Evolutionary conservation across 345 rosid genomes (phyloP).

Genomic region (Euphorbia lathyris): DNA sequence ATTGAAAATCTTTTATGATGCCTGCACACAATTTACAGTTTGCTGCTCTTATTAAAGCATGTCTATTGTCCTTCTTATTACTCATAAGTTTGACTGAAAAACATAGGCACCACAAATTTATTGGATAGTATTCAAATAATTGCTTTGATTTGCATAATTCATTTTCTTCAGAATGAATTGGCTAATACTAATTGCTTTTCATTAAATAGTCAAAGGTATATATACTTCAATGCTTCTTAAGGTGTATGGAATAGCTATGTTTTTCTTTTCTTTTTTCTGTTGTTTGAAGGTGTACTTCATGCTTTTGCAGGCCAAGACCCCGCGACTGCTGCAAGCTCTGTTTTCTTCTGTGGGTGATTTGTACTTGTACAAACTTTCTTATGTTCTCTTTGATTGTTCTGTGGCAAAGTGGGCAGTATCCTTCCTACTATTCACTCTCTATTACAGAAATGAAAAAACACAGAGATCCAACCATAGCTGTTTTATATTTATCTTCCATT

Average conservation of each 20-base stretch:
- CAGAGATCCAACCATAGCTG: not conserved
- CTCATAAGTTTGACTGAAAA: not conserved
- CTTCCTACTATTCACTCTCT: slow-evolving; percentile 25
- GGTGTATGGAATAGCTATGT: slow-evolving; percentile 1
- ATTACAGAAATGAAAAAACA: not conserved
- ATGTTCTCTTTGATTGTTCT: slow-evolving; percentile 44
- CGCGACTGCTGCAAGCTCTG: slow-evolving; percentile 73
- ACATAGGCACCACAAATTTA: not conserved
- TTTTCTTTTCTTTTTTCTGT: slow-evolving; percentile 12
- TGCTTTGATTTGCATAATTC: not conserved
- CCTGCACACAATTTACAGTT: not conserved
- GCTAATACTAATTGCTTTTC: not conserved
- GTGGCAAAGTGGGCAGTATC: slow-evolving; percentile 91
- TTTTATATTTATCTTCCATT: not conserved
- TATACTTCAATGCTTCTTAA: no score
- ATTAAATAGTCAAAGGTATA: not conserved
- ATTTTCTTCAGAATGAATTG: not conserved
- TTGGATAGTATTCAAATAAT: not conserved
- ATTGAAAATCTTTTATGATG: not conserved
- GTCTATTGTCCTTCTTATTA: not conserved
- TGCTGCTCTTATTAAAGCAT: not conserved
- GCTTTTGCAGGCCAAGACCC: slow-evolving; percentile 55
- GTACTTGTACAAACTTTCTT: slow-evolving; percentile 65
- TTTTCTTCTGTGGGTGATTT: slow-evolving; percentile 90
- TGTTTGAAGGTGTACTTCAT: not conserved